These are phyloP conservation scores for Colletotrichum sp. DNA, from an alignment of 2,329 filamentous ascomycete species.

Conservation along the genomic window DNA sequence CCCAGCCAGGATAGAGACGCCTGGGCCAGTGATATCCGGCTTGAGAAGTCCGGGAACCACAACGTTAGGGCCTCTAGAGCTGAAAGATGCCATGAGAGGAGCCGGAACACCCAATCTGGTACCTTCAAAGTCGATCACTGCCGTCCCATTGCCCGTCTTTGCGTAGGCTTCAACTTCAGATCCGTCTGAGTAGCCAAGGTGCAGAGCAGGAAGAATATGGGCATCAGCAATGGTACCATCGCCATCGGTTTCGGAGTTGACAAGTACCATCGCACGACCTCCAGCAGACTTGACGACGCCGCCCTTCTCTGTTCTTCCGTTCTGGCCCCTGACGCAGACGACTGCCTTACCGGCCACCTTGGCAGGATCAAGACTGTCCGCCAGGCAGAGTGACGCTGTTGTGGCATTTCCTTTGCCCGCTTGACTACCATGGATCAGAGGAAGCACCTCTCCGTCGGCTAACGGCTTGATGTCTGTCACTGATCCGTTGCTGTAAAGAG, in stretches of 20 bases:
- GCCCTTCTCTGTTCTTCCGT: not conserved
- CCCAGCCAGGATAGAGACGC: conserved; percentile 15
- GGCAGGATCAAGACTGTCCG: not conserved
- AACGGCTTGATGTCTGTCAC: not conserved
- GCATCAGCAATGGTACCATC: not conserved
- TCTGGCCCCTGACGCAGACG: not conserved
- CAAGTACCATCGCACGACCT: conserved; percentile 5
- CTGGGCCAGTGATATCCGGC: conserved; percentile 21
- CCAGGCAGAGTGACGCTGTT: not conserved
- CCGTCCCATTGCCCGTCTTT: not conserved
- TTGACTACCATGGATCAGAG: not conserved
- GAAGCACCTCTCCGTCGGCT: not conserved
- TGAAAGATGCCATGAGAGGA: conserved; percentile 19
- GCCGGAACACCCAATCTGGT: conserved; percentile 3
- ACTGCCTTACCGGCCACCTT: not conserved
- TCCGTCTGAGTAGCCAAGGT: not conserved
- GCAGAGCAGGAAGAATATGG: not conserved
- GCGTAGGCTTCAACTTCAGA: not conserved
- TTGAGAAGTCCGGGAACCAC: conserved; percentile 5
- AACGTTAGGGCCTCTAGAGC: conserved; percentile 12
- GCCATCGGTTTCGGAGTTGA: not conserved
- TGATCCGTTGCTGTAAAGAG: not conserved
- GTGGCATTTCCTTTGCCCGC: not conserved
- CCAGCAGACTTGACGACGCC: not conserved
- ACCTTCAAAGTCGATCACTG: not conserved